These are phyloP conservation scores for Rhypophila decipiens DNA, from an alignment of 495 filamentous ascomycete species.

Conservation along the genomic window DNA sequence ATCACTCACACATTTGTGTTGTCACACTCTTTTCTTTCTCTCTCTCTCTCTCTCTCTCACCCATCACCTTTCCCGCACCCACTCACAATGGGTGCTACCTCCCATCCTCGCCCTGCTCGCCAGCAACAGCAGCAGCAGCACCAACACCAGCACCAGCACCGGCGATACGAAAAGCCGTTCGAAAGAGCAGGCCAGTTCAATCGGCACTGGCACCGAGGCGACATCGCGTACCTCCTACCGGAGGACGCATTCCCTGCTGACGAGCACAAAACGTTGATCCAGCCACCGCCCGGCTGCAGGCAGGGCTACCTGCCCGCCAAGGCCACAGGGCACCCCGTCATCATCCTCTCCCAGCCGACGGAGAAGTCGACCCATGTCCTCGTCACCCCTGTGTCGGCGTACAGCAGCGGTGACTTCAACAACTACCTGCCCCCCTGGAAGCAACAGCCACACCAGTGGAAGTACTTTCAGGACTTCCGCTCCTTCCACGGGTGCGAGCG, in stretches of 20 bases:
- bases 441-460: conserved; percentile 10
- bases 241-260: conserved; percentile 1
- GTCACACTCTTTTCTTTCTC: too few relatives aligned
- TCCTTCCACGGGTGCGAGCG: conserved; percentile 20
- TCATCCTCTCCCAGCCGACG: conserved; percentile 18
- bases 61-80: too few relatives aligned
- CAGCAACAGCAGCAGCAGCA: too few relatives aligned
- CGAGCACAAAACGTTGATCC: conserved; percentile 1
- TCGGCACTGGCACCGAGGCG: conserved; percentile 17
- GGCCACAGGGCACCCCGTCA: conserved; percentile 28
- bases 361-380: conserved; percentile 8
- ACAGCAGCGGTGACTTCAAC: conserved; percentile 14
- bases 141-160: too few relatives aligned
- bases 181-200: background rate
- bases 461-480: conserved; percentile 16
- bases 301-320: conserved; percentile 8
- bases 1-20: too few relatives aligned
- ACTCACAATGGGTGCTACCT: too few relatives aligned
- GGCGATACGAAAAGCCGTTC: background rate
- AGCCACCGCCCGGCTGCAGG: conserved; percentile 4
- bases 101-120: too few relatives aligned
- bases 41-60: too few relatives aligned
- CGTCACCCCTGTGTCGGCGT: conserved; percentile 28
- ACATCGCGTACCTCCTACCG: conserved; percentile 23
- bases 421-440: conserved; percentile 24